Base-by-base conservation (phyloP, 176 grass and related monocot genomes). In the Aegilops speltoides region DNA sequence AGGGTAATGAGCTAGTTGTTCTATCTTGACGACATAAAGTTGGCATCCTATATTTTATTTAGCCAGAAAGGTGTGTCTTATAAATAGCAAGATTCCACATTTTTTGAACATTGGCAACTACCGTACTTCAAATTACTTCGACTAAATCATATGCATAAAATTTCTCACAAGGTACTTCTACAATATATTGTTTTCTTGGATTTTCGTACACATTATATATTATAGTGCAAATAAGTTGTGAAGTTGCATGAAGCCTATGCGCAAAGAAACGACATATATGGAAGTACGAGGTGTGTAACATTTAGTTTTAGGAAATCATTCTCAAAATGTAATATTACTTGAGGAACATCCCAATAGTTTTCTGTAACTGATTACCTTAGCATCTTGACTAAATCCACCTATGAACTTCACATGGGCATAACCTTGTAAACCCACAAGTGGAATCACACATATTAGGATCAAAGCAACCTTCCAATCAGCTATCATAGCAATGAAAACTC, bases 391-490 rank as follows among this genome's bases (percentile, higher is more conserved):
- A 25, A 91, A 98, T 4, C 96, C 93, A 50, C 46, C 69, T 90
- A 98, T 73, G 85, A 95, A 98, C 31, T 89, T 95, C 10, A 92
- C 50, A 67, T 98, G 96, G 41, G 78, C 81, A 79, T 98, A 98
- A 52, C 84, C 84, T 77, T 98, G 96, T 48, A 93, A 64, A 60
- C 93, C 91, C 37, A 89, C 86, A 63, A 98, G 68, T 73, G 96
- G 93, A 81, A 98, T 86, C 24, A 79, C 68, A 17, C 89, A 91
- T 10, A 88, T 31, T 59, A 98, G 86, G 37, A 98, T 85, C 59
- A 98, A 48, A 20, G 88, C 6, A 9, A 98, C 88, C 79, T 83
- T 83, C 96, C 96, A 98, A 48, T 92, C 94, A 50, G 93, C 87
- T 64, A 89, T 33, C 43, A 95, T 43, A 15, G 91, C 86, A 7